Evolutionary conservation across 441 rosid genomes (phyloP).

Genomic region (Populus hybrid): DNA sequence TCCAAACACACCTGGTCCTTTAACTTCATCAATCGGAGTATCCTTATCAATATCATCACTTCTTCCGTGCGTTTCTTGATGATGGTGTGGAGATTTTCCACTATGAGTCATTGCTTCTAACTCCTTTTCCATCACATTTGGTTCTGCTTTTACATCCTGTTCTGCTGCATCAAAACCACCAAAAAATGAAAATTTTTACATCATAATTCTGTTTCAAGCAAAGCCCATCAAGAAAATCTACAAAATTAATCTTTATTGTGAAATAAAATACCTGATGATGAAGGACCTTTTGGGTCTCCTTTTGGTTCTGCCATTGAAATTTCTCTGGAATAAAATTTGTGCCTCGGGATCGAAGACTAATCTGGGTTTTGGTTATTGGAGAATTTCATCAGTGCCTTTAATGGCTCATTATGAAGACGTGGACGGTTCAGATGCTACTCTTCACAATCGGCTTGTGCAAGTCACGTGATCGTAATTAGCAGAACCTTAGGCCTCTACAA

Average conservation of each 20-base stretch:
- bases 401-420: neutral
- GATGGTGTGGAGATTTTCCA: constrained; percentile 21
- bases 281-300: constrained; percentile 4
- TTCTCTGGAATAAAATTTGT: neutral
- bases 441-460: neutral
- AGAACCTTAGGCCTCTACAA: too few species aligned
- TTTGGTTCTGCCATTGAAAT: constrained; percentile 25
- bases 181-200: neutral
- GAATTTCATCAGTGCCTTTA: neutral
- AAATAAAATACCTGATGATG: constrained; percentile 8
- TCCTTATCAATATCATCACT: constrained; percentile 46
- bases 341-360: neutral
- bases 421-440: constrained; percentile 3
- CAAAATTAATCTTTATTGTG: neutral
- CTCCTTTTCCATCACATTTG: constrained; percentile 38
- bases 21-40: constrained; percentile 43
- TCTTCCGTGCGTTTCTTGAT: constrained; percentile 46
- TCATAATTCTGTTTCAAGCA: neutral
- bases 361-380: neutral
- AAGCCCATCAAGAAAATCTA: neutral
- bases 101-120: constrained; percentile 21
- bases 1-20: constrained; percentile 45
- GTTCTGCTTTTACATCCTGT: constrained; percentile 26
- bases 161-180: constrained; percentile 6
- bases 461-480: too few species aligned